Evolutionary conservation across 805 yeast species (phyloP).

Genomic region (Candida rishiriensis): DNA sequence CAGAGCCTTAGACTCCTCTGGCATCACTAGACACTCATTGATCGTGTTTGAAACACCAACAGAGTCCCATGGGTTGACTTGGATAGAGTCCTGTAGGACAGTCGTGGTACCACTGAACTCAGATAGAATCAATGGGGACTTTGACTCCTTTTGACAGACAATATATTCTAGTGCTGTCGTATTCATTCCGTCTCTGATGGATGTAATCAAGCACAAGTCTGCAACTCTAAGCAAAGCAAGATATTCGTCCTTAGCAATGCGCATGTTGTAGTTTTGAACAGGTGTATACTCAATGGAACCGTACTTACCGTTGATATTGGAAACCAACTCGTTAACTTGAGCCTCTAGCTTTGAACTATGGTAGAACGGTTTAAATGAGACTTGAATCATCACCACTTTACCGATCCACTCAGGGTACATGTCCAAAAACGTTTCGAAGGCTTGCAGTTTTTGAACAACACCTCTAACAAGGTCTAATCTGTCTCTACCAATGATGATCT

Average conservation of each 20-base stretch:
- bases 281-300: constrained; percentile 84
- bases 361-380: constrained; percentile 71
- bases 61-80: constrained; percentile 96
- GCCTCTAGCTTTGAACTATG: constrained; percentile 66
- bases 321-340: constrained; percentile 77
- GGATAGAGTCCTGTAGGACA: constrained; percentile 64
- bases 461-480: constrained; percentile 89
- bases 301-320: constrained; percentile 76
- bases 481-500: constrained; percentile 90
- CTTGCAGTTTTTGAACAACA: constrained; percentile 87
- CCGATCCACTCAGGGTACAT: constrained; percentile 88
- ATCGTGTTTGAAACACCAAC: constrained; percentile 88
- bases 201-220: constrained; percentile 82
- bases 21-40: constrained; percentile 58
- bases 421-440: constrained; percentile 81
- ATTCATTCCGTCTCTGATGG: constrained; percentile 94
- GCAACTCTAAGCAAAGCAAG: constrained; percentile 84
- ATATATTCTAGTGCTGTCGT: constrained; percentile 92
- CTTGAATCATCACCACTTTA: constrained; percentile 85
- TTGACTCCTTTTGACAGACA: constrained; percentile 71
- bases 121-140: constrained; percentile 77
- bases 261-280: constrained; percentile 87
- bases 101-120: constrained; percentile 91
- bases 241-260: constrained; percentile 84
- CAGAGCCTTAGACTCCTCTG: constrained; percentile 38